Conservation (phyloP, 2,329 filamentous ascomycete species). For the Penicillium sp. region DNA sequence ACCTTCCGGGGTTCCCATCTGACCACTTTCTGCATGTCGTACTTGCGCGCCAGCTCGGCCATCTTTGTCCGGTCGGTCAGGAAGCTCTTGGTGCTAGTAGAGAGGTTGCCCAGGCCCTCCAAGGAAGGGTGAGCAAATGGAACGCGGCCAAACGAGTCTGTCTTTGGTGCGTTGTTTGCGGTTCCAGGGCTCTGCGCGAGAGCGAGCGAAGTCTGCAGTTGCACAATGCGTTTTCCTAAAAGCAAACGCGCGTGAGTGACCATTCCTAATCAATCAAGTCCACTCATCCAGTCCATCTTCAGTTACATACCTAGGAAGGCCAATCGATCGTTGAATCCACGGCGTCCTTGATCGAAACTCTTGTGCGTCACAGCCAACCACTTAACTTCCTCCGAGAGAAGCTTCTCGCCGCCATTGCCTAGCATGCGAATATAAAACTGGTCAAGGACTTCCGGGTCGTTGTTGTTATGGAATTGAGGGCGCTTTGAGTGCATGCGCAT, state of each 20-base stretch:
- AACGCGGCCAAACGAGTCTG: conserved; percentile 58
- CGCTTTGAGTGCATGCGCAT: conserved; percentile 37
- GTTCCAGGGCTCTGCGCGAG: conserved; percentile 54
- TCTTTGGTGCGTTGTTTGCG: conserved; percentile 28
- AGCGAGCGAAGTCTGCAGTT: conserved; percentile 65
- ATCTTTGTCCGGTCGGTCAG: conserved; percentile 67
- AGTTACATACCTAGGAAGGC: conserved; percentile 73
- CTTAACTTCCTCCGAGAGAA: conserved; percentile 88
- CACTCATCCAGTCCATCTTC: background rate
- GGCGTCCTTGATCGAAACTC: conserved; percentile 92
- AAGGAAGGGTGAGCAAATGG: conserved; percentile 73
- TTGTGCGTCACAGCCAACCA: conserved; percentile 98
- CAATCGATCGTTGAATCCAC: conserved; percentile 91
- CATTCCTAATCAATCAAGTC: background rate
- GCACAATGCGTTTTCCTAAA: conserved; percentile 63
- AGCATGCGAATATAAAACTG: conserved; percentile 75
- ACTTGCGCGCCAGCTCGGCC: conserved; percentile 65
- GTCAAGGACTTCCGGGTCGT: conserved; percentile 72
- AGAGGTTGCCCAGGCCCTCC: conserved; percentile 72
- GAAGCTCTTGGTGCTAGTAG: conserved; percentile 58
- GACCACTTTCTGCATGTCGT: conserved; percentile 73
- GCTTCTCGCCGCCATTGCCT: conserved; percentile 68
- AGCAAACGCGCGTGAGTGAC: conserved; percentile 1
- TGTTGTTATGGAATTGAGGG: conserved; percentile 66
- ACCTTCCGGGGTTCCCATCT: conserved; percentile 89